These are phyloP conservation scores for Coriolopsis trogii DNA, from an alignment of 1,284 basidiomycete genomes.

Conservation along the genomic window DNA sequence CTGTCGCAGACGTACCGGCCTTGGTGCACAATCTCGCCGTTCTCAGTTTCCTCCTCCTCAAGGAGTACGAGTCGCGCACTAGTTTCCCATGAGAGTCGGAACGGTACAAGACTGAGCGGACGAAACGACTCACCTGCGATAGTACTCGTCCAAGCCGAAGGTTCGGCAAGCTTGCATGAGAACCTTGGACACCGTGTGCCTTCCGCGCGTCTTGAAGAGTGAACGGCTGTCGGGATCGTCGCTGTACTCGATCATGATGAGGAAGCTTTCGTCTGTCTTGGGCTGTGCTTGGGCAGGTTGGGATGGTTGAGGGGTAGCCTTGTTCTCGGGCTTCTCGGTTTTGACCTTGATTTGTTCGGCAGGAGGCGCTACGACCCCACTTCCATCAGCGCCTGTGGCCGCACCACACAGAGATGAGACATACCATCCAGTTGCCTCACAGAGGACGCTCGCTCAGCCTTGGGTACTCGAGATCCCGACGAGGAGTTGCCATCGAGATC, in stretches of 20 bases:
- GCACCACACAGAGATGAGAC: background rate
- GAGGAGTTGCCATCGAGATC: slow-evolving; percentile 12
- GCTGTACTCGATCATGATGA: slow-evolving; percentile 26
- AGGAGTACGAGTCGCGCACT: slow-evolving; percentile 24
- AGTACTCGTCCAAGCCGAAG: slow-evolving; percentile 29
- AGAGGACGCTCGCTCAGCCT: slow-evolving; percentile 2
- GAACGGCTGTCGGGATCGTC: slow-evolving; percentile 20
- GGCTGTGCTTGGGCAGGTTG: slow-evolving; percentile 5
- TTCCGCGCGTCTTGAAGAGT: slow-evolving; percentile 33
- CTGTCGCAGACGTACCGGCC: slow-evolving; percentile 17
- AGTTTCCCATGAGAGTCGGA: background rate
- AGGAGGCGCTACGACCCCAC: background rate
- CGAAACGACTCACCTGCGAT: slow-evolving; percentile 16
- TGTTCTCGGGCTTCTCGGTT: slow-evolving; percentile 6
- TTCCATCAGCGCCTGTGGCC: too few relatives aligned
- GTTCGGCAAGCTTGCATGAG: slow-evolving; percentile 32
- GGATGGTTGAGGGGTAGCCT: background rate
- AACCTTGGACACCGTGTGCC: slow-evolving; percentile 31
- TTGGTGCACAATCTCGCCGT: slow-evolving; percentile 11
- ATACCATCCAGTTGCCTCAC: slow-evolving; percentile 5
- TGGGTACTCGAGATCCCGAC: background rate
- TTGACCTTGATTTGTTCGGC: slow-evolving; percentile 12
- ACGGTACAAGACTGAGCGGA: background rate
- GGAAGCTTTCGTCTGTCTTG: slow-evolving; percentile 26
- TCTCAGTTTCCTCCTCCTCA: slow-evolving; percentile 18